These are phyloP conservation scores for Zymoseptoria pseudotritici DNA, from an alignment of 2,329 filamentous ascomycete genomes.

Conservation along the genomic window DNA sequence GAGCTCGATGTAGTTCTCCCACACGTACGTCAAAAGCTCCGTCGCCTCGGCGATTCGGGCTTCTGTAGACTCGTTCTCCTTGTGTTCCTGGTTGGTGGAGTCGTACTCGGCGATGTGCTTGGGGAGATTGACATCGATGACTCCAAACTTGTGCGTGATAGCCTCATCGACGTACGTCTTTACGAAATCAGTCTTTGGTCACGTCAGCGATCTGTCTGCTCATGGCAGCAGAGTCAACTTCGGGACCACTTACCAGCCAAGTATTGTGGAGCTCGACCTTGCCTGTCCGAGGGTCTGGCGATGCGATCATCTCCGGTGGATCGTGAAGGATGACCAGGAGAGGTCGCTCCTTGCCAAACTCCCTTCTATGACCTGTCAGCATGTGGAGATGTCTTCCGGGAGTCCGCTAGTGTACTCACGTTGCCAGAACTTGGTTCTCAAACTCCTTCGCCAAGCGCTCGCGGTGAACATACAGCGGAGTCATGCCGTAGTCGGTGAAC, in stretches of 20 bases:
- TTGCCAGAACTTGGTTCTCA: conserved; percentile 27
- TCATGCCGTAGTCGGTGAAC: conserved; percentile 67
- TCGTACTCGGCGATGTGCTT: conserved; percentile 59
- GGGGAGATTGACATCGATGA: conserved; percentile 89
- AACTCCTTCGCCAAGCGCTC: conserved; percentile 38
- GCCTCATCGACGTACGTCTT: conserved; percentile 82
- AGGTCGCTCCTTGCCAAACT: conserved; percentile 57
- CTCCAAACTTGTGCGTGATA: conserved; percentile 63
- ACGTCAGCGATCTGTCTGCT: conserved; percentile 35
- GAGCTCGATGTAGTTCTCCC: conserved; percentile 93
- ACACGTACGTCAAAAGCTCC: conserved; percentile 76
- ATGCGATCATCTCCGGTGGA: conserved; percentile 48
- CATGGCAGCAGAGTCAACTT: conserved; percentile 23
- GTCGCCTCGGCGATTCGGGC: conserved; percentile 44
- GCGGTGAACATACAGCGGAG: conserved; percentile 70
- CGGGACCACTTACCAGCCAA: conserved; percentile 62
- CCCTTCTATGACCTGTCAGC: conserved; percentile 42
- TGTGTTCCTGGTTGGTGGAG: conserved; percentile 29
- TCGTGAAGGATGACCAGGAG: conserved; percentile 77
- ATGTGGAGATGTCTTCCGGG: background rate
- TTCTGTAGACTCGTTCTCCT: conserved; percentile 43
- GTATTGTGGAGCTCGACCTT: conserved; percentile 74
- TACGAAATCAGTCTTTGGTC: conserved; percentile 66
- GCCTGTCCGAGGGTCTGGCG: conserved; percentile 50
- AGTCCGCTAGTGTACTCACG: conserved; percentile 19